Conservation (phyloP, 2,329 filamentous ascomycete species). For the Magnaporthales sp. region DNA sequence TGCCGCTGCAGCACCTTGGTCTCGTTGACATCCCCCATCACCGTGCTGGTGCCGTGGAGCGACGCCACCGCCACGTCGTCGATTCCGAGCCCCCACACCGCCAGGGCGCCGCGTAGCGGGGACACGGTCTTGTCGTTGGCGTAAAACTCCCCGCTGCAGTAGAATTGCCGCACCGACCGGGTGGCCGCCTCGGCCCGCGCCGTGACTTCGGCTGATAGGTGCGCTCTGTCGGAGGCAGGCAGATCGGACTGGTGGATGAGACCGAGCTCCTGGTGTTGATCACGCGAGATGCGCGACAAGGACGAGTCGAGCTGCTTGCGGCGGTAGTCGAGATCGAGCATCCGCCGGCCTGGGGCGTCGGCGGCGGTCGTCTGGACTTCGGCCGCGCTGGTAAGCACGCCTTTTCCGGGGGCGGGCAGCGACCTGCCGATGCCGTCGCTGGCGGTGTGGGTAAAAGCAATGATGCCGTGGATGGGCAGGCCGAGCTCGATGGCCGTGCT, state of each 20-base stretch:
- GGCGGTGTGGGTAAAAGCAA: slow-evolving; percentile 23
- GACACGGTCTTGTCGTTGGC: slow-evolving; percentile 85
- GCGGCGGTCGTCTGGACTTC: too few species aligned
- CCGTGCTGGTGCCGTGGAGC: slow-evolving; percentile 55
- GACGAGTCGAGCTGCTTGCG: slow-evolving; percentile 13
- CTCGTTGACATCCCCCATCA: slow-evolving; percentile 29
- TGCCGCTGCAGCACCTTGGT: slow-evolving; percentile 23
- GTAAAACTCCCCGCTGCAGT: background rate
- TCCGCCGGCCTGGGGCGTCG: too few species aligned
- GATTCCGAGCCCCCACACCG: slow-evolving; percentile 95
- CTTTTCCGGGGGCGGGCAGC: slow-evolving; percentile 27
- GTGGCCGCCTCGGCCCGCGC: too few species aligned
- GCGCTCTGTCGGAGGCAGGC: too few species aligned
- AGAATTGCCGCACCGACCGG: background rate
- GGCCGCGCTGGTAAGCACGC: slow-evolving; percentile 24
- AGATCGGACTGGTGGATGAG: too few species aligned
- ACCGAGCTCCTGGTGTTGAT: too few species aligned
- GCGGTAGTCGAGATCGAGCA: too few species aligned
- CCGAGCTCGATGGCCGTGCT: slow-evolving; percentile 24
- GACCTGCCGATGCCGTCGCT: slow-evolving; percentile 25
- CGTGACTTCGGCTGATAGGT: too few species aligned
- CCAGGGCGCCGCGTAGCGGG: slow-evolving; percentile 87
- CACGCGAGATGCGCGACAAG: background rate
- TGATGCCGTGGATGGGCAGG: slow-evolving; percentile 23
- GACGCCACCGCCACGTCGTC: slow-evolving; percentile 92